Evolutionary conservation across 352 stramenopile genomes (phyloP), one percentile per base, ranked within the genome.

Genomic region (Pythium vanterpoolii): DNA sequence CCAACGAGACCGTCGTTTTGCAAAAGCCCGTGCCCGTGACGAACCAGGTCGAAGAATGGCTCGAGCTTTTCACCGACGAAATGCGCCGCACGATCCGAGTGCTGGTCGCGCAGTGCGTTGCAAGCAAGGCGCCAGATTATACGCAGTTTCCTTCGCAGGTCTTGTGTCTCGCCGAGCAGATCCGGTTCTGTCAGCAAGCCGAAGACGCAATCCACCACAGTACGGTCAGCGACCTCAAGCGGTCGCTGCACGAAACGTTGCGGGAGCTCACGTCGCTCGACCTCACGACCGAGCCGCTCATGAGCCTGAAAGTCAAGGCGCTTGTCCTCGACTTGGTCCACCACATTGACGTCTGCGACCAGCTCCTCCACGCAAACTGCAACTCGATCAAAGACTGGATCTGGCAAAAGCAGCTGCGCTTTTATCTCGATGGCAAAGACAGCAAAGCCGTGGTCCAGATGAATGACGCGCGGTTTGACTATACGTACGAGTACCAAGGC

Each of bases 281-380:
- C 48, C 66, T 98, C 26, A 94, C 83, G 40, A 83, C 76, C 0
- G 83, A 96, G 50, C 66, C 85, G 36, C 76, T 98, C 13, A 90
- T 96, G 76, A 92, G 87, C 58, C 76, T 98, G 39, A 98, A 98
- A 54, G 83, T 96, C 14, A 98, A 98, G 65, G 88, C 86, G 4
- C 79, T 98, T 6, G 89, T 98, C 38, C 69, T 98, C 8, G 95
- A 98, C 46, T 71, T 98, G 3, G 88, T 98, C n/a, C 95, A 98
- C 42, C 87, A 97, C 56, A 96, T 98, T 33, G 94, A 98, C 56
- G 87, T 98, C 0, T 95, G 95, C 40, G 89, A 98, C 39, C 89
- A 98, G 45, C 63, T 98, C 1, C 51, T 88, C 3, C 50, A 33
- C 3, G 79, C 66, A 1, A 84, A 83, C 62, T 90, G 85, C 39